Base-by-base conservation (phyloP, 2,329 filamentous ascomycete genomes). In the Xylariales sp. region DNA sequence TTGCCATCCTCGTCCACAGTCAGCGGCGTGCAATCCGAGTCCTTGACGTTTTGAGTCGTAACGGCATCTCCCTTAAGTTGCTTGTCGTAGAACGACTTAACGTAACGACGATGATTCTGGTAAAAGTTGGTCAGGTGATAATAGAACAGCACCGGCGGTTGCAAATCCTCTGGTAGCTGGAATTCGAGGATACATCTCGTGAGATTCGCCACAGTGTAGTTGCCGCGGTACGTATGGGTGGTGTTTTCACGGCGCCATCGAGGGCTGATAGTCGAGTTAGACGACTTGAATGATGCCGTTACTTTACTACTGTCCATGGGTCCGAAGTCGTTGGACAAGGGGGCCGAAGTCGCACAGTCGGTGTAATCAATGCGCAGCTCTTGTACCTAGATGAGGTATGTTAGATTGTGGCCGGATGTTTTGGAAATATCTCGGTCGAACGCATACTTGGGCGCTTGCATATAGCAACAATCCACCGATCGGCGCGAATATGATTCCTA, bases 71-170 rank as follows among this genome's bases (percentile, higher is more conserved):
- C 93, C 51, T 84, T 68, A 40, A 98, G 73, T 64, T 98, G 93
- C 39, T 86, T 74, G 43, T 83, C 76, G 57, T 90, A 85, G 56
- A 95, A 85, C 1, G 88, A 95, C 59, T 88, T 86, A 46, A 96
- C 93, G 54, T 98, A 98, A 63, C 91, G 84, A 51, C 93, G 85
- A 61, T 98, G 93, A 61, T 98, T 98, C 66, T 98, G 93, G 70
- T 97, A 97, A 69, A 98, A 98, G 68, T 97, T 95, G 44, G 88
- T 91, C 48, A 98, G 81, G 52, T 86, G 85, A 65, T 98, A 98
- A 71, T 96, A 98, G 64, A 97, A 81, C 46, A 91, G 78, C 9
- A 98, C 86, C 0, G 91, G 89, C 1, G 89, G 79, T 3, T 76
- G 73, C 64, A 98, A 83, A 44, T 81, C 70, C 54, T 91, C 83